phyloP scores from a whole-genome alignment of 1,139 yeast genomes.

The Magnusiomyces suaveolens region DNA sequence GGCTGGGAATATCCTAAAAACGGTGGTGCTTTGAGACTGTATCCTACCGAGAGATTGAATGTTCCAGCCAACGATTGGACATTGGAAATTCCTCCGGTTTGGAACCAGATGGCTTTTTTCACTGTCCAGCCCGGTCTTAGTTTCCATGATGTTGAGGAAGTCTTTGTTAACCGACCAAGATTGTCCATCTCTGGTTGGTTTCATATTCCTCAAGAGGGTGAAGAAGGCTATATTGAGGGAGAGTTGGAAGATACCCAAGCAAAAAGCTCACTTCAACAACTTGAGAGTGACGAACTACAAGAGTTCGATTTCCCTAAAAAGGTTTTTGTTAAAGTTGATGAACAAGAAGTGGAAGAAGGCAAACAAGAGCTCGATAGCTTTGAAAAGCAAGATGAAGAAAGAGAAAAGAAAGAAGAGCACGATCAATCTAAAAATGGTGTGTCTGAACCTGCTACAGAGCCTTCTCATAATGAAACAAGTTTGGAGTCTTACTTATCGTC shows the following conservation, averaged over 20 bases:
- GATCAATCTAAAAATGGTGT: neutral
- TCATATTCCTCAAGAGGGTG: slow-evolving; percentile 91
- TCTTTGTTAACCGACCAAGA: slow-evolving; percentile 78
- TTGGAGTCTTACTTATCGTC: slow-evolving; percentile 15
- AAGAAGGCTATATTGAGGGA: slow-evolving; percentile 65
- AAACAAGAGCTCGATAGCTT: slow-evolving; percentile 25
- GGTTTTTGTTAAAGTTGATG: slow-evolving; percentile 12
- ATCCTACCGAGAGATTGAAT: slow-evolving; percentile 78
- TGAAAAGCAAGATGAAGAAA: slow-evolving; percentile 16
- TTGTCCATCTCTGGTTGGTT: slow-evolving; percentile 97
- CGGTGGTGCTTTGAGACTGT: slow-evolving; percentile 87
- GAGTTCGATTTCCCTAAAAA: slow-evolving; percentile 74
- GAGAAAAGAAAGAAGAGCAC: neutral
- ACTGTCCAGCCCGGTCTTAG: slow-evolving; percentile 93
- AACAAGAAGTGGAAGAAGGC: slow-evolving; percentile 14
- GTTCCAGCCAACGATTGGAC: slow-evolving; percentile 76
- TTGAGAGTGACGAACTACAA: slow-evolving; percentile 65
- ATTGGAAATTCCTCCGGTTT: slow-evolving; percentile 72
- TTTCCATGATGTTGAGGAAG: slow-evolving; percentile 97
- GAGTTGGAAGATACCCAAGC: slow-evolving; percentile 72
- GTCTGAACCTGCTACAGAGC: neutral
- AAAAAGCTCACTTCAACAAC: slow-evolving; percentile 66
- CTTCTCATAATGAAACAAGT: neutral
- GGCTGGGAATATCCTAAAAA: slow-evolving; percentile 65
- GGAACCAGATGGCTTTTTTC: slow-evolving; percentile 93